Conservation (phyloP, 345 rosid genomes). For the Trapa bicornis region DNA sequence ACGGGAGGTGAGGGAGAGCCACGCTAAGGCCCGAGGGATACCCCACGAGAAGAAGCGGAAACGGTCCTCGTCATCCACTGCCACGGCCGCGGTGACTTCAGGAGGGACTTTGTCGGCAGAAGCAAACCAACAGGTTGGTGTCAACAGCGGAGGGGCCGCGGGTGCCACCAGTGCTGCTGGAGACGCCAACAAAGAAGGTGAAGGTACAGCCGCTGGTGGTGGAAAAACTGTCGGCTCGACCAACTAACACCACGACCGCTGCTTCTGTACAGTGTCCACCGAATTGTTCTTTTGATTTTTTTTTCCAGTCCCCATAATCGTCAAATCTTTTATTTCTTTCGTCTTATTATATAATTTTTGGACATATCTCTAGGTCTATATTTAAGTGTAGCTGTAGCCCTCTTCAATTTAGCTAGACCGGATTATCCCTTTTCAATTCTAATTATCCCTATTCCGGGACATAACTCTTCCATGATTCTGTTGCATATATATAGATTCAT, state of each 20-base stretch:
- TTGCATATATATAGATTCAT: not conserved
- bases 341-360: not conserved
- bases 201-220: not conserved
- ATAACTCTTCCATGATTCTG: not conserved
- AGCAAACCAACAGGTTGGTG: not conserved
- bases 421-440: not conserved
- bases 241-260: not conserved
- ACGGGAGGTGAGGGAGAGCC: conserved; percentile 12
- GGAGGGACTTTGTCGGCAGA: not conserved
- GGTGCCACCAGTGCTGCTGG: not conserved
- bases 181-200: not conserved
- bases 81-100: not conserved
- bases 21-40: conserved; percentile 15
- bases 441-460: not conserved
- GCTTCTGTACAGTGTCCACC: not conserved
- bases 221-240: conserved; percentile 1
- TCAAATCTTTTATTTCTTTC: no score
- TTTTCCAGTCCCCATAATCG: not conserved
- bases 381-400: not conserved
- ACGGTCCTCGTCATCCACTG: not conserved
- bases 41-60: conserved; percentile 17
- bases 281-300: not conserved
- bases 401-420: not conserved
- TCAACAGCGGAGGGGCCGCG: not conserved
- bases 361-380: not conserved